Conservation (phyloP, 345 rosid species). For the Hypericum androsaemum region DNA sequence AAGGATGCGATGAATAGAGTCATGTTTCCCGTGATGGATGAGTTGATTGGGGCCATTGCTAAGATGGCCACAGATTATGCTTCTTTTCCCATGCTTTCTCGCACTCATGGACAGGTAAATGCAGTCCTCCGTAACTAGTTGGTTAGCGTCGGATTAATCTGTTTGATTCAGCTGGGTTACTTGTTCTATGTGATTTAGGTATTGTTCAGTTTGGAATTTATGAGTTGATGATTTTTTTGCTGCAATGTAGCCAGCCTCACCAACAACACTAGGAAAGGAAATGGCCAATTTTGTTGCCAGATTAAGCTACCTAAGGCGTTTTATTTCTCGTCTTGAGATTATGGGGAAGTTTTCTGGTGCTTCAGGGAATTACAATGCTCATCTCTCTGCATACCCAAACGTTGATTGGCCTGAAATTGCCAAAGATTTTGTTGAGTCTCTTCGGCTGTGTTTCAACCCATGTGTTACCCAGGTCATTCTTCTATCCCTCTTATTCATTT, state of each 20-base stretch:
- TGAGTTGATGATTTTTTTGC: background rate
- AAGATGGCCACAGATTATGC: conserved; percentile 62
- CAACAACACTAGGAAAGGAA: conserved; percentile 92
- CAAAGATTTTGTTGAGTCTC: conserved; percentile 71
- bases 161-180: conserved; percentile 7
- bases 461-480: conserved; percentile 75
- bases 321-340: conserved; percentile 58
- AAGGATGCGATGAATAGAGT: conserved; percentile 53
- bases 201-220: background rate
- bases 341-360: conserved; percentile 97
- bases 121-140: background rate
- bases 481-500: background rate
- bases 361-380: conserved; percentile 96
- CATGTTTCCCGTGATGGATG: conserved; percentile 65
- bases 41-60: conserved; percentile 47
- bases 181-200: background rate
- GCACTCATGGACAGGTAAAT: conserved; percentile 94
- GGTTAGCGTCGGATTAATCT: background rate
- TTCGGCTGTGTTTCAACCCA: conserved; percentile 74
- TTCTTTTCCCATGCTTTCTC: conserved; percentile 75
- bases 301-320: conserved; percentile 65
- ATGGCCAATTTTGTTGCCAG: conserved; percentile 85
- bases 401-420: conserved; percentile 70
- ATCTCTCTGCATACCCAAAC: conserved; percentile 67
- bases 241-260: conserved; percentile 75